Conservation (phyloP, 805 yeast species). For the Kuraishia capsulata region DNA sequence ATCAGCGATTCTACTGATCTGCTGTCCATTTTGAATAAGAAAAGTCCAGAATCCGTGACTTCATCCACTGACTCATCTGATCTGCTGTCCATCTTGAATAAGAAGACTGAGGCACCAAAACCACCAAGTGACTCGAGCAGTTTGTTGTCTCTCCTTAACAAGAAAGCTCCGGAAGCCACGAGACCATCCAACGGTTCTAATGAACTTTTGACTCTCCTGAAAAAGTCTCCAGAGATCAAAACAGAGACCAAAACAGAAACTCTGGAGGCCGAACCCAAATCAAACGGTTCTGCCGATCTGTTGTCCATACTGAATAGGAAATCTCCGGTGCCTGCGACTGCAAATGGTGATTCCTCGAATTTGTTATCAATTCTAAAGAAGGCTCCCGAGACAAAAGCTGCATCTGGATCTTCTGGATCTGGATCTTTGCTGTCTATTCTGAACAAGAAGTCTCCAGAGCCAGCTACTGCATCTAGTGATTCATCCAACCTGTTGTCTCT, state of each 20-base stretch:
- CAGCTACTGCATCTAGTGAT: not conserved
- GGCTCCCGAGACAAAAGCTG: too few species aligned
- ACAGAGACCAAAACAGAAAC: constrained; percentile 8
- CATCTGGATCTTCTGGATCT: not conserved
- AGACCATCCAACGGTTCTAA: too few species aligned
- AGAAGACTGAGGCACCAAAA: not conserved
- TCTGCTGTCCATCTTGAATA: not conserved
- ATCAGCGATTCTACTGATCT: not conserved
- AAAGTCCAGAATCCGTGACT: not conserved
- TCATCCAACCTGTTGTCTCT: not conserved
- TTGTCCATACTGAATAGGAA: too few species aligned
- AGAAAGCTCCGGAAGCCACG: too few species aligned
- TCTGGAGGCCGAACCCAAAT: constrained; percentile 8
- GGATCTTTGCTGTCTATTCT: not conserved
- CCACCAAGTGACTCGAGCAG: not conserved
- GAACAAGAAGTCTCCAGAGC: not conserved
- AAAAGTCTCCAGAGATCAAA: too few species aligned
- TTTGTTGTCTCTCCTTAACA: too few species aligned
- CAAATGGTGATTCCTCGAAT: too few species aligned
- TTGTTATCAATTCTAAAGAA: too few species aligned
- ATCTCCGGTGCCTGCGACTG: too few species aligned
- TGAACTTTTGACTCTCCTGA: constrained; percentile 1
- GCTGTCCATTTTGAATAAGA: not conserved
- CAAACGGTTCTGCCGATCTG: too few species aligned
- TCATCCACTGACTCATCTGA: not conserved